phyloP scores from a whole-genome alignment of 2,329 filamentous ascomycete genomes.

The Trichophyton verrucosum region DNA sequence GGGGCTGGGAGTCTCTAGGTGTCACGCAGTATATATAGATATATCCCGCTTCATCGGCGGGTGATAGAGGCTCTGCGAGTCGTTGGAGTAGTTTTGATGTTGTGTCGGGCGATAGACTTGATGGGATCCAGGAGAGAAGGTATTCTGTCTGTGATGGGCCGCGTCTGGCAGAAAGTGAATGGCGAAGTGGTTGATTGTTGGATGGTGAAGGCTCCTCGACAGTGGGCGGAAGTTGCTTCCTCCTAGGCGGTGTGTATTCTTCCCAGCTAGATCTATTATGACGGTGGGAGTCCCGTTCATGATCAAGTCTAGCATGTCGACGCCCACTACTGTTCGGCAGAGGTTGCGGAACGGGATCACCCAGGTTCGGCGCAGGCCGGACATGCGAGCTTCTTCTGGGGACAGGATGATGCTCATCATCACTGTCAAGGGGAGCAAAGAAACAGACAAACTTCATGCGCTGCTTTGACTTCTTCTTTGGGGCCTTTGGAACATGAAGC shows the following conservation, averaged over 20 bases:
- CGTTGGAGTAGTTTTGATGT: conserved; percentile 62
- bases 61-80: conserved; percentile 60
- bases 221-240: background rate
- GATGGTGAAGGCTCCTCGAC: background rate
- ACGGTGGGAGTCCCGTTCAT: background rate
- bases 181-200: conserved; percentile 11
- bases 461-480: conserved; percentile 15
- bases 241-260: background rate
- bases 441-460: conserved; percentile 24
- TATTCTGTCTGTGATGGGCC: conserved; percentile 29
- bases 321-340: background rate
- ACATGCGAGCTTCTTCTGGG: background rate
- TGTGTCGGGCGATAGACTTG: conserved; percentile 52
- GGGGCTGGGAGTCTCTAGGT: conserved; percentile 42
- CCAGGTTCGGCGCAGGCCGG: background rate
- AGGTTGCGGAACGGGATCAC: background rate
- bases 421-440: conserved; percentile 22
- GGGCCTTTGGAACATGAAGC: background rate
- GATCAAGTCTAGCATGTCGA: background rate
- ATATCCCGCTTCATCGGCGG: conserved; percentile 69
- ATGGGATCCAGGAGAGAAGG: conserved; percentile 57
- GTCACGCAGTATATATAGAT: conserved; percentile 99
- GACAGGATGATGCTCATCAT: conserved; percentile 13
- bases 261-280: background rate
- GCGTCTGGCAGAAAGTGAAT: conserved; percentile 12